Evolutionary conservation across 495 filamentous ascomycete genomes (phyloP), one percentile per base, ranked within the genome.

Genomic region (Podospora tetraspora): DNA sequence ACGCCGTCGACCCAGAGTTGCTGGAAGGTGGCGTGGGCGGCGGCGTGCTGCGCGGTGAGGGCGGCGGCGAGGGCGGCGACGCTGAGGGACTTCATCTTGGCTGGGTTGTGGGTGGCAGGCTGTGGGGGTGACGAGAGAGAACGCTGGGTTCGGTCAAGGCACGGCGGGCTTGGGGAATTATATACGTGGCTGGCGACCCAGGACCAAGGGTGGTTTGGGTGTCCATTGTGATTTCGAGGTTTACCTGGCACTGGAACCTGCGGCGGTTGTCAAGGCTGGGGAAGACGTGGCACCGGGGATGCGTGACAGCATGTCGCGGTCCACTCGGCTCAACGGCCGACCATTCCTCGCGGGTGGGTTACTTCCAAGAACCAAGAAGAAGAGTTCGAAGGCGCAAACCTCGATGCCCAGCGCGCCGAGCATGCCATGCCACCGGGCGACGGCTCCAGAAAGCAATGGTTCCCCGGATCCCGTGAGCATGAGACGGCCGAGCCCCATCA

Each of bases 21-120:
- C 64, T 86, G 84, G 77, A 84, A 86, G 60, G 77, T 83, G 32
- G 84, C 80, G 64, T 86, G 84, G 52, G 79, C 80, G 19, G 80
- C 74, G 52, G 75, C 79, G 23, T 79, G 64, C 11, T 73, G 73
- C 27, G 75, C 76, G 25, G 71, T 71, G 10, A 83, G 70, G 37
- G 43, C 43, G 43, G 77, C 74, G 13, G 72, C 66, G 59, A 74
- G 30, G 64, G 75, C 70, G 64, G 75, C 72, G 63, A 76, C 21
- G 21, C 72, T 59, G 61, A 75, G 72, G 12, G 75, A 78, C 78
- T 83, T 84, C 82, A 84, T 84, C 43, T 52, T 52, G 43, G 43
- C 19, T 4, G 43, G 0, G 3, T 5, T 6, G 43, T n/a, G 5
- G 43, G 5, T n/a, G 43, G 56, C 58, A 56, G 67, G 37, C 13